phyloP scores from a whole-genome alignment of 2,329 filamentous ascomycete genomes.

The Colletotrichum sublineola region DNA sequence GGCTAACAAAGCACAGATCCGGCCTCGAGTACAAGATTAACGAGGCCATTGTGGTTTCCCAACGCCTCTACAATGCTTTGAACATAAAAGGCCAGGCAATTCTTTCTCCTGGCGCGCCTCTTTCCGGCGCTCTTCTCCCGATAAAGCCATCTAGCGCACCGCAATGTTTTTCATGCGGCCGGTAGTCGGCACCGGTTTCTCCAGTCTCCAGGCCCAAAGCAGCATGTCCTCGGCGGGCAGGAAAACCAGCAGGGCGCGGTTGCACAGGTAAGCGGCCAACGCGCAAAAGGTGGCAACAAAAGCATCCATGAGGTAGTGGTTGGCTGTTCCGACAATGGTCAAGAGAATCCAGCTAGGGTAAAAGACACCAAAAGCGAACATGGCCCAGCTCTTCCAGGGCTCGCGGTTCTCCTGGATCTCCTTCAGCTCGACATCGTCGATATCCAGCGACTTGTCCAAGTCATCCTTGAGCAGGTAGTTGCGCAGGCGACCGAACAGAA shows the following conservation, averaged over 20 bases:
- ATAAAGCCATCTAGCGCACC: constrained; percentile 18
- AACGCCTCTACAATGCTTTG: constrained; percentile 39
- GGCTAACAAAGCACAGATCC: constrained; percentile 15
- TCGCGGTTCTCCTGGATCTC: constrained; percentile 45
- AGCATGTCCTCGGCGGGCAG: constrained; percentile 75
- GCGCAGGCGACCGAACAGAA: constrained; percentile 48
- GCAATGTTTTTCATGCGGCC: constrained; percentile 48
- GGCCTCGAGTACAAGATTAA: constrained; percentile 9
- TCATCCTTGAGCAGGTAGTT: constrained; percentile 38
- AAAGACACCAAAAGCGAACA: constrained; percentile 58
- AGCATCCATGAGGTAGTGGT: constrained; percentile 76
- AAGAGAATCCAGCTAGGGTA: constrained; percentile 68
- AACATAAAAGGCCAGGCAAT: constrained; percentile 9
- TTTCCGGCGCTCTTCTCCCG: background rate
- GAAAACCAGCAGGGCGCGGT: constrained; percentile 68
- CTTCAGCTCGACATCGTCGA: constrained; percentile 43
- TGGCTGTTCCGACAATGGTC: constrained; percentile 72
- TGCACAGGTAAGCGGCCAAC: constrained; percentile 67
- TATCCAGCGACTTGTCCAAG: constrained; percentile 38
- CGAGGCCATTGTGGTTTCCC: constrained; percentile 22
- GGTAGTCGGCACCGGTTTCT: constrained; percentile 71
- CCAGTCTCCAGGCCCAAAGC: constrained; percentile 70
- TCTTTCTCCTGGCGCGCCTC: constrained; percentile 14
- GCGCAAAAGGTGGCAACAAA: constrained; percentile 74
- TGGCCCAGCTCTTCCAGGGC: constrained; percentile 47